Base-by-base conservation (phyloP, 139 green algal genomes). In the Chlamydomonas schloesseri region DNA sequence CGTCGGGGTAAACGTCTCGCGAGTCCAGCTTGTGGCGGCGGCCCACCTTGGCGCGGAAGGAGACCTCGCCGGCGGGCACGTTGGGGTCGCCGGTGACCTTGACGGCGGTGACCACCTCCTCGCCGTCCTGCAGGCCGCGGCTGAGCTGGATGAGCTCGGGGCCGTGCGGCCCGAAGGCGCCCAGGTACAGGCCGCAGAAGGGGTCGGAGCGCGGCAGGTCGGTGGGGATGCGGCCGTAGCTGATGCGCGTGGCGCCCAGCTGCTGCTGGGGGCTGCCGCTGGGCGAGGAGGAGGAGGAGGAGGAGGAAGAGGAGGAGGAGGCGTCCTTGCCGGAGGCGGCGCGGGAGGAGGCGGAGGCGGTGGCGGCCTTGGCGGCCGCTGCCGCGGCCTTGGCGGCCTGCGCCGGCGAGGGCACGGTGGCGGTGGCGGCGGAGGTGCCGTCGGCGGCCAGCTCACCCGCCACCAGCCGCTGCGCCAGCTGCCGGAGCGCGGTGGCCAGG, bases 31-130 rank as follows among this genome's bases (percentile, higher is more conserved):
- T 79, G 67, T 94, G 88, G 20, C 86, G 83, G 46, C 88, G 85
- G 14, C 89, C 55, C 26, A 98, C 90, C 47, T 90, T 91, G 33
- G 94, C 96, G 18, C 91, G 91, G 93, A 99, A 99, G n/a, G 91
- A 93, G 24, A 96, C 74, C 29, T 92, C 75, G 60, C 96, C 96
- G 0, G 95, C 94, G 3, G 96, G 97, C 78, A 99, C 96, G 72
- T 98, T 98, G 29, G 74, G 78, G 89, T 99, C 97, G 2, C 97
- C 97, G 17, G 96, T 99, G 15, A 99, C 67, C 81, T 99, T 99
- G 36, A 91, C 84, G 17, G 80, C 97, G 37, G 91, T 37, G 68
- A 98, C 93, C 70, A 86, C 94, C 80, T 98, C 95, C 65, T 95
- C 87, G 28, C 90, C 94, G 53, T 94, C 89, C 67, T 89, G 83